phyloP scores from a whole-genome alignment of 2,329 filamentous ascomycete species.

The Cytospora leucostoma region DNA sequence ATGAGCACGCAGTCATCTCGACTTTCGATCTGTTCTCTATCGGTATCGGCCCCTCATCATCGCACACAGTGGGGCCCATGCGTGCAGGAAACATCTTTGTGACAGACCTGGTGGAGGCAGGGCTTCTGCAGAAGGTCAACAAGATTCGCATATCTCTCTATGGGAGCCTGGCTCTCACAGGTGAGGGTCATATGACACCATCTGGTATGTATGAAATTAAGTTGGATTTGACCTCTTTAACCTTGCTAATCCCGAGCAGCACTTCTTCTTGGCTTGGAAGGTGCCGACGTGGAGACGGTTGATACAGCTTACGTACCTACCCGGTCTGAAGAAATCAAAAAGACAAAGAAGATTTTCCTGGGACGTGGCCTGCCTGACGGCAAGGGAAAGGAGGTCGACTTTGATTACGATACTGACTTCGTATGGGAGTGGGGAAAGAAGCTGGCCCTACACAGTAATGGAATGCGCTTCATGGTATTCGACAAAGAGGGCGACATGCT shows the following conservation, averaged over 20 bases:
- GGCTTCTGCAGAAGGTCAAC: slow-evolving; percentile 47
- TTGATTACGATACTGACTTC: slow-evolving; percentile 52
- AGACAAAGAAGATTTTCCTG: slow-evolving; percentile 45
- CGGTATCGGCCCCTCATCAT: slow-evolving; percentile 53
- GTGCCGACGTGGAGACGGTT: slow-evolving; percentile 51
- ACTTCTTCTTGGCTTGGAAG: slow-evolving; percentile 51
- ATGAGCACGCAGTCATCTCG: slow-evolving; percentile 54
- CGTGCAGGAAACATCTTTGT: slow-evolving; percentile 55
- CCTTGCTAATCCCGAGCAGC: slow-evolving; percentile 33
- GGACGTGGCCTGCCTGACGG: slow-evolving; percentile 44
- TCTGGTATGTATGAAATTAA: slow-evolving; percentile 32
- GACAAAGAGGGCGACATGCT: slow-evolving; percentile 48
- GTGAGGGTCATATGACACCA: slow-evolving; percentile 55
- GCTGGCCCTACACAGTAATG: slow-evolving; percentile 54
- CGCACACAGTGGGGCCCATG: slow-evolving; percentile 55
- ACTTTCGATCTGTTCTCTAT: slow-evolving; percentile 55
- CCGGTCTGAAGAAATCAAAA: slow-evolving; percentile 50
- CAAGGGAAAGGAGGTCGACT: slow-evolving; percentile 48
- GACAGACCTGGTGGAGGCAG: slow-evolving; percentile 48
- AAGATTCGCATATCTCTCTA: slow-evolving; percentile 52
- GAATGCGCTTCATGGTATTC: slow-evolving; percentile 54
- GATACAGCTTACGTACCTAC: slow-evolving; percentile 50
- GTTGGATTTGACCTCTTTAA: background rate
- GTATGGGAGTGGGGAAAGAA: slow-evolving; percentile 54
- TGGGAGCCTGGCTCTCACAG: slow-evolving; percentile 52